Percentiles rank a stretch among this genome's conserved stretches.
Evolutionary conservation across 768 basidiomycete species (phyloP).

Genomic region (Calocybe cyanea): DNA sequence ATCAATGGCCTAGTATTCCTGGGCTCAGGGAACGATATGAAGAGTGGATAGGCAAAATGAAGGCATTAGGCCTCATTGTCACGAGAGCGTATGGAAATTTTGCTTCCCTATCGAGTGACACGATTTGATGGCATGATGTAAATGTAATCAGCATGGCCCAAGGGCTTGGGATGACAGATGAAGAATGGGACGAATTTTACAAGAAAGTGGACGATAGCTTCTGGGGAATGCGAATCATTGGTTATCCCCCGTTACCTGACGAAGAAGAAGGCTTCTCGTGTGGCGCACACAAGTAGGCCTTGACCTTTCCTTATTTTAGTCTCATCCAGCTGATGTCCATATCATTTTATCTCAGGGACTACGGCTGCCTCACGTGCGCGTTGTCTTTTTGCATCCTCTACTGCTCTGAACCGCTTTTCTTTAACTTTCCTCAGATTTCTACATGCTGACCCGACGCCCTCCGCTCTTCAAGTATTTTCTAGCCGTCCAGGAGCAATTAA

Average conservation of each 20-base stretch:
- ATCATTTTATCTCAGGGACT: slow-evolving; percentile 52
- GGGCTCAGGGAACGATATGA: slow-evolving; percentile 64
- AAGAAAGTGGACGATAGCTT: slow-evolving; percentile 78
- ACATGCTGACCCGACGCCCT: slow-evolving; percentile 75
- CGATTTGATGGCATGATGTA: background rate
- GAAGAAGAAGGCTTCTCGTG: slow-evolving; percentile 84
- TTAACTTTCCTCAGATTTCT: slow-evolving; percentile 75
- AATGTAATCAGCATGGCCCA: slow-evolving; percentile 61
- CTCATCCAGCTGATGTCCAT: background rate
- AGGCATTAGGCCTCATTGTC: slow-evolving; percentile 68
- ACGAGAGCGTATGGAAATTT: slow-evolving; percentile 77
- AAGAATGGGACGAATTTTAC: slow-evolving; percentile 70
- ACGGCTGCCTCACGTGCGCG: slow-evolving; percentile 82
- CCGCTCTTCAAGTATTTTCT: slow-evolving; percentile 81
- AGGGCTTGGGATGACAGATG: slow-evolving; percentile 67
- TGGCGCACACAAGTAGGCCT: slow-evolving; percentile 76
- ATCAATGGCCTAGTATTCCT: slow-evolving; percentile 74
- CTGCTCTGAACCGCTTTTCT: too few species aligned
- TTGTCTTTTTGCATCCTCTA: background rate
- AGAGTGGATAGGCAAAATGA: slow-evolving; percentile 84
- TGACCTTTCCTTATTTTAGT: background rate
- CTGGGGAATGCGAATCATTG: slow-evolving; percentile 87
- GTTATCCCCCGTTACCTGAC: slow-evolving; percentile 83
- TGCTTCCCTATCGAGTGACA: background rate
- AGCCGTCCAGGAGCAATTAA: slow-evolving; percentile 32